A percentile compares a stretch with the other conserved stretches of the same genome.
Conservation (phyloP, 2,329 filamentous ascomycete species). For the Verticillium tricorpus region DNA sequence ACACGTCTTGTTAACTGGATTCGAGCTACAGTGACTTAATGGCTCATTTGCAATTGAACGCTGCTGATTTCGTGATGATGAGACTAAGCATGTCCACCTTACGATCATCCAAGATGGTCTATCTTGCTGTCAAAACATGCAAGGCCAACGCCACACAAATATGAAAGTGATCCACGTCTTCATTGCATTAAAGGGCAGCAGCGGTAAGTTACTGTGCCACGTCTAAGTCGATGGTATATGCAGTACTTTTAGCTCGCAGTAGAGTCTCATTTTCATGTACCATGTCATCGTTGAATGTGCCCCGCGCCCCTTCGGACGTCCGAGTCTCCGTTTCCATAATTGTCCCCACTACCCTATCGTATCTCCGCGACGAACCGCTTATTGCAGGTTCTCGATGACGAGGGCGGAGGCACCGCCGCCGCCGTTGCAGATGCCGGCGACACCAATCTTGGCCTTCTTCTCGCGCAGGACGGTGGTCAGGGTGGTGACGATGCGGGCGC, state of each 20-base stretch:
- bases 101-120: no score
- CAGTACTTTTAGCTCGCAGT: neutral
- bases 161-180: conserved; percentile 7
- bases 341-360: neutral
- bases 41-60: neutral
- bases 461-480: conserved; percentile 83
- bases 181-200: conserved; percentile 5
- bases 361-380: conserved; percentile 18
- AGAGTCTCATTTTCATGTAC: conserved; percentile 3
- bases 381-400: conserved; percentile 74
- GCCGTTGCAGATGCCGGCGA: conserved; percentile 95
- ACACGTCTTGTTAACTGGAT: neutral
- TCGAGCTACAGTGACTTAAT: neutral
- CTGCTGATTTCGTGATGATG: neutral
- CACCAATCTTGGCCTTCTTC: conserved; percentile 90
- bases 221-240: conserved; percentile 11
- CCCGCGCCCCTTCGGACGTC: neutral
- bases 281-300: conserved; percentile 4
- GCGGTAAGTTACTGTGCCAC: conserved; percentile 6
- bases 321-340: neutral
- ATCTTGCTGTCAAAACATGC: no score
- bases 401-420: conserved; percentile 92
- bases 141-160: neutral
- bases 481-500: conserved; percentile 89
- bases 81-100: no score